These are phyloP conservation scores for Cavenderia fasciculata DNA, from an alignment of 78 protist genomes.

Conservation along the genomic window DNA sequence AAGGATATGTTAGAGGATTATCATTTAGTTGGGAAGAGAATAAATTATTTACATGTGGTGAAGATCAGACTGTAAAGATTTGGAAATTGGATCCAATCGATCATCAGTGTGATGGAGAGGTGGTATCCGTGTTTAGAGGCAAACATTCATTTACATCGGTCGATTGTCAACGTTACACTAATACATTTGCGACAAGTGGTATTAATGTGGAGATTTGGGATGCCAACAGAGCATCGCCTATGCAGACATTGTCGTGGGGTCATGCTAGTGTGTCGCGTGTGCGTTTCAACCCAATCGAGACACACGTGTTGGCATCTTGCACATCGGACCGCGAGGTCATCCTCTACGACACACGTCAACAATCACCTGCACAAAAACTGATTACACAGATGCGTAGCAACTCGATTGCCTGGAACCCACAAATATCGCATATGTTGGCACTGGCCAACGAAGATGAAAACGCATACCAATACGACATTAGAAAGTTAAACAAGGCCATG, in stretches of 20 bases:
- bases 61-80: slow-evolving; percentile 90
- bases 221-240: slow-evolving; percentile 81
- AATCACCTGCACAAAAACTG: slow-evolving; percentile 85
- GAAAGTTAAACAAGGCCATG: slow-evolving; percentile 88
- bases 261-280: slow-evolving; percentile 82
- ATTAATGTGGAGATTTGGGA: slow-evolving; percentile 80
- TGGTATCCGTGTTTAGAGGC: slow-evolving; percentile 15
- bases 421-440: slow-evolving; percentile 89
- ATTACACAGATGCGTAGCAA: slow-evolving; percentile 72
- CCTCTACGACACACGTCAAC: slow-evolving; percentile 91
- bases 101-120: slow-evolving; percentile 5
- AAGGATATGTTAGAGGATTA: slow-evolving; percentile 91
- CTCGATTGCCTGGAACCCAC: slow-evolving; percentile 94
- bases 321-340: slow-evolving; percentile 88
- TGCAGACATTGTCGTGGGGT: slow-evolving; percentile 89
- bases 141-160: slow-evolving; percentile 55
- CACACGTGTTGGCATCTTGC: slow-evolving; percentile 77
- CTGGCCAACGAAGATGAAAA: slow-evolving; percentile 95
- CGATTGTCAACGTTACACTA: slow-evolving; percentile 29
- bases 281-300: slow-evolving; percentile 91
- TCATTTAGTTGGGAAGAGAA: slow-evolving; percentile 71
- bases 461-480: slow-evolving; percentile 95
- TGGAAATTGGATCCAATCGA: slow-evolving; percentile 64
- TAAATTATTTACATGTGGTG: slow-evolving; percentile 42
- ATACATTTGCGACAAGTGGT: slow-evolving; percentile 85